Evolutionary conservation across 2,329 filamentous ascomycete genomes (phyloP).

Genomic region (Cladosporium oxysporum): DNA sequence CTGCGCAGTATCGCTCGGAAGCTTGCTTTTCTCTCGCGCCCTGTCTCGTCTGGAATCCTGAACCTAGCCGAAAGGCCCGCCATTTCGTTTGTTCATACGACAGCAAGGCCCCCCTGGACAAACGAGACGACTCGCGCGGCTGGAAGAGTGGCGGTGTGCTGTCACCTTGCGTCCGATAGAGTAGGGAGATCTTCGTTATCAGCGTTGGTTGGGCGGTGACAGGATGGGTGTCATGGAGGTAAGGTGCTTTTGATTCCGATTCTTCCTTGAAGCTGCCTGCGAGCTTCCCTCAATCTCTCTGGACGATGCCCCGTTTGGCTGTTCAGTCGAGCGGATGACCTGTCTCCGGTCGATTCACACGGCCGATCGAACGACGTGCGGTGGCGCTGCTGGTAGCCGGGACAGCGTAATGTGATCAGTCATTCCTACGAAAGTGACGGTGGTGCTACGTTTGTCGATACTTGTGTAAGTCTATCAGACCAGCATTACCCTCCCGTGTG

Average conservation of each 20-base stretch:
- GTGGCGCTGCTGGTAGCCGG: slow-evolving; percentile 21
- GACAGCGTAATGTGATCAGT: slow-evolving; percentile 17
- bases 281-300: neutral
- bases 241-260: slow-evolving; percentile 18
- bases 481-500: slow-evolving; percentile 11
- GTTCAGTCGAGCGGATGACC: neutral
- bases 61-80: slow-evolving; percentile 12
- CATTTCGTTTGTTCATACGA: slow-evolving; percentile 17
- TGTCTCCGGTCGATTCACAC: neutral
- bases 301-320: slow-evolving; percentile 9
- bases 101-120: slow-evolving; percentile 19
- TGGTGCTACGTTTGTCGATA: slow-evolving; percentile 15
- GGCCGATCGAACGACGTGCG: neutral
- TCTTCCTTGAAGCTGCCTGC: neutral
- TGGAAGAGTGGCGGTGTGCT: slow-evolving; percentile 19
- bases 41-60: slow-evolving; percentile 11
- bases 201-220: slow-evolving; percentile 12
- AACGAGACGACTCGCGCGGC: slow-evolving; percentile 12
- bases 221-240: slow-evolving; percentile 25
- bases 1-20: slow-evolving; percentile 11
- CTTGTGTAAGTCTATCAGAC: slow-evolving; percentile 23
- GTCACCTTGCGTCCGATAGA: slow-evolving; percentile 17
- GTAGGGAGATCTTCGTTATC: slow-evolving; percentile 9
- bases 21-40: slow-evolving; percentile 20
- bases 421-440: slow-evolving; percentile 13